Conservation (phyloP, 495 filamentous ascomycete species). For the Penicillium parvum region DNA sequence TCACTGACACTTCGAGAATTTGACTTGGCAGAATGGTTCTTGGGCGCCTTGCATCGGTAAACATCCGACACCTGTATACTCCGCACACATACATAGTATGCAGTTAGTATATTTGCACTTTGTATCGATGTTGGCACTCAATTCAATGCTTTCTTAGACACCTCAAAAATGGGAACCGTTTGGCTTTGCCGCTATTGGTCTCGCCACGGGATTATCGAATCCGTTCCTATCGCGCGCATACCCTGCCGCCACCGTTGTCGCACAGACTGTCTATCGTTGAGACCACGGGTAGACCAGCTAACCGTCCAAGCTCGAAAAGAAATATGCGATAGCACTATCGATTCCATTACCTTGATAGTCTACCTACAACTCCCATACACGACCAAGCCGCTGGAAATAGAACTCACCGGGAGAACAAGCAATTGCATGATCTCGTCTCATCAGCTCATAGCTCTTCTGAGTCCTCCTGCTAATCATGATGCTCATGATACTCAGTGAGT, state of each 20-base stretch:
- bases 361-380: conserved; percentile 1
- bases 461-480: no score
- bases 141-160: background rate
- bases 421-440: no score
- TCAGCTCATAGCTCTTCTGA: no score
- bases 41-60: conserved; percentile 7
- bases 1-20: conserved; percentile 25
- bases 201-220: background rate
- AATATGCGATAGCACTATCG: background rate
- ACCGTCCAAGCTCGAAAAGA: background rate
- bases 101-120: no score
- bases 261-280: conserved; percentile 9
- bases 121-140: conserved; percentile 1
- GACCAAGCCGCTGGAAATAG: no score
- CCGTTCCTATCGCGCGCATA: background rate
- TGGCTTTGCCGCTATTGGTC: conserved; percentile 7
- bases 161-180: conserved; percentile 4
- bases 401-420: no score
- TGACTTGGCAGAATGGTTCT: background rate
- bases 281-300: conserved; percentile 8
- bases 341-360: background rate
- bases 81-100: no score
- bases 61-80: no score
- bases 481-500: no score
- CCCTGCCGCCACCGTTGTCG: conserved; percentile 12